phyloP scores from a whole-genome alignment of 331 rosid species.

The Dryas integrifolia region DNA sequence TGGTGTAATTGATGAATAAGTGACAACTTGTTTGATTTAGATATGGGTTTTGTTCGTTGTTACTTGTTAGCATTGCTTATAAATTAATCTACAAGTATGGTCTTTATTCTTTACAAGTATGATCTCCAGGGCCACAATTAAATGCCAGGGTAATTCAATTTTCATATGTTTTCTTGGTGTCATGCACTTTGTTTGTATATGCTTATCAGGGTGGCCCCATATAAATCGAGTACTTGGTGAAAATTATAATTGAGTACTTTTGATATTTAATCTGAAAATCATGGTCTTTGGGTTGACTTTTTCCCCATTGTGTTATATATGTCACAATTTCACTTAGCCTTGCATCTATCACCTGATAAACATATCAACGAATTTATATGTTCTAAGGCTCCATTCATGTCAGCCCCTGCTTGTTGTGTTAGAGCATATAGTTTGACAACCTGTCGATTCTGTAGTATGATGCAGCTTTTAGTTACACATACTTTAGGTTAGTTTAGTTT shows the following conservation, averaged over 20 bases:
- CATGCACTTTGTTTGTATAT: neutral
- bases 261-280: neutral
- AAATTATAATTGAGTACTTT: neutral
- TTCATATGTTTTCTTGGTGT: neutral
- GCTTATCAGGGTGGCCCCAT: neutral
- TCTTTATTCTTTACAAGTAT: neutral
- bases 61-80: constrained; percentile 5
- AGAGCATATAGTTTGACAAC: neutral
- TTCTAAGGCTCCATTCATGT: too few species aligned
- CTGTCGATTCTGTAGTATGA: neutral
- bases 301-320: neutral
- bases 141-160: neutral
- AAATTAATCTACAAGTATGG: too few species aligned
- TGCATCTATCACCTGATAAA: neutral
- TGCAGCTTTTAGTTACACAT: neutral
- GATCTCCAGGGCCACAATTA: neutral
- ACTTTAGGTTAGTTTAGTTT: neutral
- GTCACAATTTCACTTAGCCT: neutral
- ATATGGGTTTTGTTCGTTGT: neutral
- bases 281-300: neutral
- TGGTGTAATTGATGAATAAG: neutral
- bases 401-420: too few species aligned
- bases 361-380: neutral
- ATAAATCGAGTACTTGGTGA: neutral
- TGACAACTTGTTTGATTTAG: neutral